Conservation (phyloP, 257 asterid genomes). For the Thymus mandschuricus region DNA sequence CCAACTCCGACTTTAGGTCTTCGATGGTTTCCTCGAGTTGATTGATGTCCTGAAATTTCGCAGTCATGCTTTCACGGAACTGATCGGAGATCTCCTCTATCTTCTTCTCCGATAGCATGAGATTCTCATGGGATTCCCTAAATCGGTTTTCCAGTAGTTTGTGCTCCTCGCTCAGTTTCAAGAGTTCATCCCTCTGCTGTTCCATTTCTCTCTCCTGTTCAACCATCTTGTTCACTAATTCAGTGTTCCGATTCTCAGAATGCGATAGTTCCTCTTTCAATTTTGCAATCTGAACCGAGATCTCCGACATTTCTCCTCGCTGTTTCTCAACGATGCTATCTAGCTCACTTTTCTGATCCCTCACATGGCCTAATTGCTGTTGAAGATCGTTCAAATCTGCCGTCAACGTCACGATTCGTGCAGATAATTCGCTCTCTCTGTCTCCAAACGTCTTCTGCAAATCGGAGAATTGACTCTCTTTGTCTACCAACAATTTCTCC, state of each 20-base stretch:
- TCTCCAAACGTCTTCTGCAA: constrained; percentile 44
- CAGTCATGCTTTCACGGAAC: constrained; percentile 44
- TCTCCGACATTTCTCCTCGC: constrained; percentile 51
- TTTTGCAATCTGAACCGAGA: constrained; percentile 44
- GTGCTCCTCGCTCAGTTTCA: constrained; percentile 52
- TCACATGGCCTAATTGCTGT: constrained; percentile 43
- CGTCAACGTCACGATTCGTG: constrained; percentile 31
- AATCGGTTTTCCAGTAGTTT: constrained; percentile 44
- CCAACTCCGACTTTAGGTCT: constrained; percentile 67
- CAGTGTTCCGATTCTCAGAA: constrained; percentile 18
- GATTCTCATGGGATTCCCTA: constrained; percentile 46
- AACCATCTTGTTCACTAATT: background rate
- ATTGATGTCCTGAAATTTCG: constrained; percentile 51
- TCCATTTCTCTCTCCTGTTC: constrained; percentile 42
- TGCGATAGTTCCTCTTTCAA: constrained; percentile 52
- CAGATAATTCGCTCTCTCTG: constrained; percentile 48
- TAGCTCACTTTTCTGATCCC: constrained; percentile 46
- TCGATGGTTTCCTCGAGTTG: constrained; percentile 62
- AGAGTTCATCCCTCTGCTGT: constrained; percentile 47
- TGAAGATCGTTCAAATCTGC: constrained; percentile 37
- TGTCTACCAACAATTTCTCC: constrained; percentile 47
- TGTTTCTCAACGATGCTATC: constrained; percentile 46
- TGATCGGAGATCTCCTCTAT: constrained; percentile 53
- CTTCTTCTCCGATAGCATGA: constrained; percentile 46
- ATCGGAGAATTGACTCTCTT: constrained; percentile 45